Base-by-base conservation (phyloP, 2,329 filamentous ascomycete species). In the Calonectria pseudoreteaudii region DNA sequence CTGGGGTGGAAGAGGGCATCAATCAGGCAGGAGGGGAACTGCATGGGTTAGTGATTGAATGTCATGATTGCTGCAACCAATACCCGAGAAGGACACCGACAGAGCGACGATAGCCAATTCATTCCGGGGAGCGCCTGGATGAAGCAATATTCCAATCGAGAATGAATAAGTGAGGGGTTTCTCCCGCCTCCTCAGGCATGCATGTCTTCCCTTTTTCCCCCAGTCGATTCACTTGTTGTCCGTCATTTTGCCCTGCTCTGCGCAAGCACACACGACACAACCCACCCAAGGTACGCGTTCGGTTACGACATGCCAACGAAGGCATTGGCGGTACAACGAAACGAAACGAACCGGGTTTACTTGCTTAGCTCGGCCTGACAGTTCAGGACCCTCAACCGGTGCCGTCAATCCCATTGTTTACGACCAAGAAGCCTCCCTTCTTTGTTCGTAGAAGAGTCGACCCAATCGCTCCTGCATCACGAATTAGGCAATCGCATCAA, bases 81-180 rank as follows among this genome's bases (percentile, higher is more conserved):
- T 66, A 47, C 44, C 56, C 52, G 44, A 58, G 62, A 14, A 56
- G 30, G n/a, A n/a, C 58, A 68, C 66, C 66, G 66, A 47, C 49
- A 66, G 49, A 56, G 34, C 47, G 47, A 50, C 44, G 49, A 9
- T 50, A 26, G 31, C 20, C 62, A 73, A 70, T 53, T 36, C 75
- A 80, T 80, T 80, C 78, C 77, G 73, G 67, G 31, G 52, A 49
- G 31, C 28, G 73, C 30, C 70, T 75, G 75, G 75, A 65, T 68
- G 70, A 18, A 64, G 67, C 65, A 64, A 67, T 60, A 50, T 44
- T 30, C 26, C 14, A 44, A 62, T 65, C 60, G 34, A 41, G 49
- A 38, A 68, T n/a, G 53, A 68, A 79, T 80, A 80, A 80, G 77
- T 77, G 71, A 38, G 20, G 53, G 23, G 34, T 14, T 28, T 41